Evolutionary conservation across 768 basidiomycete species (phyloP).

Genomic region (Nidularia pulvinata): DNA sequence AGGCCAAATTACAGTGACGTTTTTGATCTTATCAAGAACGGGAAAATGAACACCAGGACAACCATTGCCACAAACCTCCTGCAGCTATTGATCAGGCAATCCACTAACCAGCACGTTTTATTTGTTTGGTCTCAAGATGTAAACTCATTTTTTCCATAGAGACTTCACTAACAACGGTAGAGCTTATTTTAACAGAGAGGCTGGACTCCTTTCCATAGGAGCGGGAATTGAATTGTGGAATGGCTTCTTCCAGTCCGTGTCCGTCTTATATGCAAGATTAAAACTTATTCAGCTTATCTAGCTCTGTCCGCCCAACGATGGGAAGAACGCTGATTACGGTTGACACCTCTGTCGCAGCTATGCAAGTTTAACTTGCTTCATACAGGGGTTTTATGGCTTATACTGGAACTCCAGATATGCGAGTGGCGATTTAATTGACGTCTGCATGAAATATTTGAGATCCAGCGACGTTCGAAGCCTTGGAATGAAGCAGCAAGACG

Average conservation of each 20-base stretch:
- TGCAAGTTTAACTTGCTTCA: constrained; percentile 28
- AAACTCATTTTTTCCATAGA: not conserved
- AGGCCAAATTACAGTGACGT: constrained; percentile 18
- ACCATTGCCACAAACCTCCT: constrained; percentile 41
- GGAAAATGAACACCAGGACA: constrained; percentile 16
- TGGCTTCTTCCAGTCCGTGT: constrained; percentile 50
- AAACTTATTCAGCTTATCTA: constrained; percentile 9
- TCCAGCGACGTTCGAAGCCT: constrained; percentile 24
- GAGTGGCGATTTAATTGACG: constrained; percentile 22
- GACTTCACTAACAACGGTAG: constrained; percentile 12
- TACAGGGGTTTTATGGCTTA: not conserved
- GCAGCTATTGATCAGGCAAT: constrained; percentile 48
- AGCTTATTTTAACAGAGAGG: constrained; percentile 32
- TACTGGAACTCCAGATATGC: constrained; percentile 18
- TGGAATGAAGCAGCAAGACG: constrained; percentile 10
- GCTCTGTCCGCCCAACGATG: constrained; percentile 44
- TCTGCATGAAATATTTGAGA: constrained; percentile 26
- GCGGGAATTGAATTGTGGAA: constrained; percentile 40
- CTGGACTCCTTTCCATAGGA: constrained; percentile 4
- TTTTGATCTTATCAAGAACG: constrained; percentile 12
- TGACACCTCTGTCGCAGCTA: constrained; percentile 41
- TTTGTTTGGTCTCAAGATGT: not conserved
- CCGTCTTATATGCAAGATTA: not conserved
- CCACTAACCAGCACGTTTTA: constrained; percentile 36
- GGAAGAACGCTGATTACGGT: constrained; percentile 41